Percentiles rank a stretch among this genome's conserved stretches.
Evolutionary conservation across 2,329 filamentous ascomycete species (phyloP).

Genomic region (Phialophora verrucosa): DNA sequence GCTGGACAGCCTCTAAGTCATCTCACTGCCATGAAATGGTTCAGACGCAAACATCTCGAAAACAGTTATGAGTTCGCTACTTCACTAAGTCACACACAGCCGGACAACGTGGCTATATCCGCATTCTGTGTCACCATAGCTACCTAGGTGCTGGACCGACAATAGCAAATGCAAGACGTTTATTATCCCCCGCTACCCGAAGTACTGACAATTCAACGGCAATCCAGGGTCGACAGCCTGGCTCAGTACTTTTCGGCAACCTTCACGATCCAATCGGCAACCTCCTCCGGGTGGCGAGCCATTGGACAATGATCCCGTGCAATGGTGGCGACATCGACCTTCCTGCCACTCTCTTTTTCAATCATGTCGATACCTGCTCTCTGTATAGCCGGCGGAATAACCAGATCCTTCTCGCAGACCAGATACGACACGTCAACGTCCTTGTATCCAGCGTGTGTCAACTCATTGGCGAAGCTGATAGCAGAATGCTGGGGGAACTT

Average conservation of each 20-base stretch:
- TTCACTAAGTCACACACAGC: neutral
- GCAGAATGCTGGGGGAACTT: conserved; percentile 41
- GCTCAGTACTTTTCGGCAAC: conserved; percentile 16
- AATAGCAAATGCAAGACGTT: neutral
- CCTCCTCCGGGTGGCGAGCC: conserved; percentile 37
- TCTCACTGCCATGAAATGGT: neutral
- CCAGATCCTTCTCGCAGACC: conserved; percentile 43
- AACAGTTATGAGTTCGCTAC: neutral
- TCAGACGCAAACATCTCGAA: neutral
- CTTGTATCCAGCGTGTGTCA: conserved; percentile 46
- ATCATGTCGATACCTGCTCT: conserved; percentile 43
- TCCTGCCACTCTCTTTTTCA: conserved; percentile 42
- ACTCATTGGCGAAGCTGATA: conserved; percentile 40
- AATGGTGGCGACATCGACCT: conserved; percentile 45
- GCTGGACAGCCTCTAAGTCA: neutral
- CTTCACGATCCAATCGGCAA: conserved; percentile 33
- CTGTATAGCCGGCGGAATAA: conserved; percentile 42
- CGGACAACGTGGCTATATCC: neutral
- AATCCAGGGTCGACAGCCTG: neutral
- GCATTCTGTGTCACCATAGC: neutral
- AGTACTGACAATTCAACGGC: neutral
- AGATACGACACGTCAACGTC: conserved; percentile 47
- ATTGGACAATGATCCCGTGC: conserved; percentile 43
- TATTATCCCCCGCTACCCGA: neutral
- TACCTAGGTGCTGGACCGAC: neutral